These are phyloP conservation scores for Cucurbita pepo DNA, from an alignment of 306 rosid species.

Conservation along the genomic window DNA sequence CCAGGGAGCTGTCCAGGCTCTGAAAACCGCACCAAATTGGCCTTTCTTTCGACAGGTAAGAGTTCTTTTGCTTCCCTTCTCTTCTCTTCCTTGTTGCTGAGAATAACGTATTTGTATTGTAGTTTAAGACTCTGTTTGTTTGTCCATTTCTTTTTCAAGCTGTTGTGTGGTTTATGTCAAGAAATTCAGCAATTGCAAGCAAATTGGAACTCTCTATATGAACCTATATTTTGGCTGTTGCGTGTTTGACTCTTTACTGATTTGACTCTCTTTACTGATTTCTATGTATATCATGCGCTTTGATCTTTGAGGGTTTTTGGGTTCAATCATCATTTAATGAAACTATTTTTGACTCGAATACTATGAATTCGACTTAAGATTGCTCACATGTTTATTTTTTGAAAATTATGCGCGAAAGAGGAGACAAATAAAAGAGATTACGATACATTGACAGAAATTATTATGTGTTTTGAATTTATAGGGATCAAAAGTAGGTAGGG, in stretches of 20 bases:
- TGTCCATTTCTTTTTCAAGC: background rate
- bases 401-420: too few relatives aligned
- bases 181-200: background rate
- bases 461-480: too few relatives aligned
- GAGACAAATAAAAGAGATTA: too few relatives aligned
- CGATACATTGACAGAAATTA: too few relatives aligned
- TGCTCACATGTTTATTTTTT: too few relatives aligned
- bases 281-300: too few relatives aligned
- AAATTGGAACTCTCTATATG: background rate
- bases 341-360: too few relatives aligned
- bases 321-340: too few relatives aligned
- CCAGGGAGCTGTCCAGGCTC: slow-evolving; percentile 34
- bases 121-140: background rate
- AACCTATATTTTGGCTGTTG: background rate
- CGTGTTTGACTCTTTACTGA: background rate
- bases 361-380: too few relatives aligned
- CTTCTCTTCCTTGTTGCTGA: background rate
- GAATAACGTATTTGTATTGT: background rate
- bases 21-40: slow-evolving; percentile 4
- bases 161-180: background rate
- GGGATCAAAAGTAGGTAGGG: too few relatives aligned
- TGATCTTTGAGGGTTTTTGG: too few relatives aligned
- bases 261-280: background rate
- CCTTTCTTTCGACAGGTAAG: too few relatives aligned
- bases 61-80: background rate